Conservation (phyloP, 225 moss, liverwort and hornwort species). For the Sphagnum tenellum region DNA sequence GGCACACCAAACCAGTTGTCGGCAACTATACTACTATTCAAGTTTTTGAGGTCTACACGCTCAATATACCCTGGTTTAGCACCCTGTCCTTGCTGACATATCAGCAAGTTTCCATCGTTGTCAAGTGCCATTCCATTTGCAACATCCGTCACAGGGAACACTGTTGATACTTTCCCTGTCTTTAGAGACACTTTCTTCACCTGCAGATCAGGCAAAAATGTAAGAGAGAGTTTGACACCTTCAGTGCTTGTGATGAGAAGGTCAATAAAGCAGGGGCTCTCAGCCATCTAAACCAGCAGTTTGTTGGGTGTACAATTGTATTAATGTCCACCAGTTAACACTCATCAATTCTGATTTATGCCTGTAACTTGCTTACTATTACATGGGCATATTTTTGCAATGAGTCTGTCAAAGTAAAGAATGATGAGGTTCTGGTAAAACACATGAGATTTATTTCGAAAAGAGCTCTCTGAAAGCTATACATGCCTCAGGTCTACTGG, state of each 20-base stretch:
- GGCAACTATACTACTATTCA: slow-evolving; percentile 33
- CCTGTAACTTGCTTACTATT: too few relatives aligned
- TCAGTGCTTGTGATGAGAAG: too few relatives aligned
- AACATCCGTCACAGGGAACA: slow-evolving; percentile 47
- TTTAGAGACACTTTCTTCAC: slow-evolving; percentile 39
- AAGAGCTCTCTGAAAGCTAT: not conserved
- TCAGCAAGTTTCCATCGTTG: slow-evolving; percentile 36
- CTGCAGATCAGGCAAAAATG: not conserved
- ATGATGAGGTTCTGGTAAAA: not conserved
- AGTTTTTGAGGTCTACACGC: slow-evolving; percentile 35
- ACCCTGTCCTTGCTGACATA: slow-evolving; percentile 56
- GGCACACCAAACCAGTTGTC: slow-evolving; percentile 68
- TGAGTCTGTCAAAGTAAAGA: too few relatives aligned
- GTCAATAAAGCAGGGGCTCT: too few relatives aligned
- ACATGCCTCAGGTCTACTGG: too few relatives aligned
- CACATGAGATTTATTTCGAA: too few relatives aligned
- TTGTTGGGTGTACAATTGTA: too few relatives aligned
- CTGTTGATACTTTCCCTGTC: slow-evolving; percentile 31
- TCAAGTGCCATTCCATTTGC: slow-evolving; percentile 70
- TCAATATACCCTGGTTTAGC: slow-evolving; percentile 48
- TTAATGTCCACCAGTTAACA: slow-evolving; percentile 1
- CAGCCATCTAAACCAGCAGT: too few relatives aligned
- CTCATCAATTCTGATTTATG: too few relatives aligned
- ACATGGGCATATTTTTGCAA: too few relatives aligned
- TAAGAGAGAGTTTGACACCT: too few relatives aligned